phyloP scores from a whole-genome alignment of 192 early-diverging fungal species.

The Backusella macrospora region DNA sequence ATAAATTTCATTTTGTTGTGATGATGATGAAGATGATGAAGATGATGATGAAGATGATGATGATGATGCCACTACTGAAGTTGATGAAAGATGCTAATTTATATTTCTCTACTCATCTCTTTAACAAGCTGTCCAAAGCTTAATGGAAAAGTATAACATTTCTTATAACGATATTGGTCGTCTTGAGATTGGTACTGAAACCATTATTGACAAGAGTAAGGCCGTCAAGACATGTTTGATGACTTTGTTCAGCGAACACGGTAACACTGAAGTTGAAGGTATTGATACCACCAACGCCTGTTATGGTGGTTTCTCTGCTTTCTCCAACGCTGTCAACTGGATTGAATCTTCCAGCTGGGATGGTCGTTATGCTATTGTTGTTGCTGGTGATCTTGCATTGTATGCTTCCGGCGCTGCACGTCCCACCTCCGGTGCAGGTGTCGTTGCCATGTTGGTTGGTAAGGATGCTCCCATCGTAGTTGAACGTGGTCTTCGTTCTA shows the following conservation, averaged over 20 bases:
- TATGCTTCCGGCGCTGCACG: conserved; percentile 91
- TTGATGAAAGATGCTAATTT: not conserved
- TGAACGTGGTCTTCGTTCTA: conserved; percentile 84
- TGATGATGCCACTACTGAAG: not conserved
- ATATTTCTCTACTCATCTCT: not conserved
- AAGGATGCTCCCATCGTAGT: conserved; percentile 92
- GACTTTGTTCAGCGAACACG: conserved; percentile 89
- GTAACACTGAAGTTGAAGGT: conserved; percentile 94
- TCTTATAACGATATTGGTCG: conserved; percentile 85
- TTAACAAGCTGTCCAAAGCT: conserved; percentile 74
- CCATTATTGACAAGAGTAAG: conserved; percentile 99
- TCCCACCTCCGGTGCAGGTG: conserved; percentile 93
- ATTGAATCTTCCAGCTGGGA: conserved; percentile 93
- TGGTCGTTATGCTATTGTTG: conserved; percentile 86
- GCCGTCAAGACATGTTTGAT: conserved; percentile 96
- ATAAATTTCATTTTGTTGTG: not conserved
- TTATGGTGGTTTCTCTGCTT: conserved; percentile 95
- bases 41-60: not conserved
- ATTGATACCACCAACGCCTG: conserved; percentile 99
- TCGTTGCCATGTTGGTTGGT: conserved; percentile 89
- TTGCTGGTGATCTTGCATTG: conserved; percentile 96
- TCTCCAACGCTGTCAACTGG: conserved; percentile 99
- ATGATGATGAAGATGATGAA: not conserved
- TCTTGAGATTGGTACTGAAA: conserved; percentile 98
- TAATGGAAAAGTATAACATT: conserved; percentile 94